phyloP scores from a whole-genome alignment of 495 filamentous ascomycete genomes.

The Penicillium daleae region DNA sequence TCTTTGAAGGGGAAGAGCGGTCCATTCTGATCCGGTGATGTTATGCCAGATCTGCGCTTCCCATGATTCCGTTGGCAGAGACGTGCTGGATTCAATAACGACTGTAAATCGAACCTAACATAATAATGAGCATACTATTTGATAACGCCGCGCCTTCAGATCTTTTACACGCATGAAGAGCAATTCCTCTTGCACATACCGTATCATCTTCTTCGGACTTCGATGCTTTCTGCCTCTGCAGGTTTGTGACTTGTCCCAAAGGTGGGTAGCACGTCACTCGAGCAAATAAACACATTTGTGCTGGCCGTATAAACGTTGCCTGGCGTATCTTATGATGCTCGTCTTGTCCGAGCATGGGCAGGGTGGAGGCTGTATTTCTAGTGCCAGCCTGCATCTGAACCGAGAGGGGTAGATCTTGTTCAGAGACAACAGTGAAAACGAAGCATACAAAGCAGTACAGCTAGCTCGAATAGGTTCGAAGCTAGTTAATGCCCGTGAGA shows the following conservation, averaged over 20 bases:
- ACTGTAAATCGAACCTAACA: constrained; percentile 64
- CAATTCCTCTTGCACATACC: constrained; percentile 24
- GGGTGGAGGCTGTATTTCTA: constrained; percentile 23
- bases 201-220: constrained; percentile 31
- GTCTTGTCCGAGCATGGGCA: constrained; percentile 30
- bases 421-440: background rate
- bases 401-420: constrained; percentile 8
- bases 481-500: background rate
- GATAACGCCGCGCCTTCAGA: background rate
- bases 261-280: constrained; percentile 64
- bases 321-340: constrained; percentile 20
- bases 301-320: constrained; percentile 42
- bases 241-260: constrained; percentile 67
- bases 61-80: constrained; percentile 62
- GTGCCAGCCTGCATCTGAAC: constrained; percentile 31
- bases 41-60: constrained; percentile 81
- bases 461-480: background rate
- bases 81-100: constrained; percentile 67
- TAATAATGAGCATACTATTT: background rate
- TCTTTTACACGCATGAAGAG: background rate
- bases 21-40: constrained; percentile 45
- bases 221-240: constrained; percentile 42
- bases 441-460: background rate
- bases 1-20: constrained; percentile 38
- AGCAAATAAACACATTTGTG: constrained; percentile 55